Evolutionary conservation across 306 rosid species (phyloP).

Genomic region (Elaeagnus macrophylla): DNA sequence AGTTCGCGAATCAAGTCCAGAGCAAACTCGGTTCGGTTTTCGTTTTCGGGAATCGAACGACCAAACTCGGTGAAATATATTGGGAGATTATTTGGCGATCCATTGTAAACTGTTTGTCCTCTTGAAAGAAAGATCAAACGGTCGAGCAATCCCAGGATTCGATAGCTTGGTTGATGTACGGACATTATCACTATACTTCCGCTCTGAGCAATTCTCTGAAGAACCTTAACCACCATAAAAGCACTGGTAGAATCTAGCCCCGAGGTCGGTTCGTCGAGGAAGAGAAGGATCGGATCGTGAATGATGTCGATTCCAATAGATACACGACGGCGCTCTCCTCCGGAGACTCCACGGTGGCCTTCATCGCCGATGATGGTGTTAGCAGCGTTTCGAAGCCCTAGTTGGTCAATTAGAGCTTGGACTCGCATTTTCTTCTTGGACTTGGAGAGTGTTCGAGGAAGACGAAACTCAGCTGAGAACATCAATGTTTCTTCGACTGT

Average conservation of each 20-base stretch:
- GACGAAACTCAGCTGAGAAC: conserved; percentile 85
- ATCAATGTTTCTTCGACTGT: conserved; percentile 87
- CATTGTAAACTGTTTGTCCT: conserved; percentile 83
- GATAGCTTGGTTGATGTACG: conserved; percentile 80
- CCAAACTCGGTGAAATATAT: conserved; percentile 69
- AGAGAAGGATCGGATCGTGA: conserved; percentile 80
- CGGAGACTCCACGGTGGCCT: conserved; percentile 94
- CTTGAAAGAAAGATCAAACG: conserved; percentile 68
- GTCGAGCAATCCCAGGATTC: conserved; percentile 72
- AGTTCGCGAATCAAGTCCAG: conserved; percentile 85
- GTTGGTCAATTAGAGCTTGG: conserved; percentile 72
- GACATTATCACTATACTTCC: conserved; percentile 97
- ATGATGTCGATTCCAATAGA: conserved; percentile 88
- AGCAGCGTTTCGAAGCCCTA: conserved; percentile 76
- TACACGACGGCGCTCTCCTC: conserved; percentile 85
- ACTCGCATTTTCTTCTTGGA: conserved; percentile 78
- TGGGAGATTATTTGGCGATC: conserved; percentile 56
- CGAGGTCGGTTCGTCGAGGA: conserved; percentile 90
- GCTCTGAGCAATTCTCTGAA: conserved; percentile 86
- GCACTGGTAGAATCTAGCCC: conserved; percentile 96
- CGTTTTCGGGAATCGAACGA: conserved; percentile 72
- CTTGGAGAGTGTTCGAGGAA: conserved; percentile 59
- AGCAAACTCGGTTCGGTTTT: conserved; percentile 85
- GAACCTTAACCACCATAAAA: conserved; percentile 87
- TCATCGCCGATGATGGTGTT: conserved; percentile 79